Base-by-base conservation (phyloP, 2,329 filamentous ascomycete species). In the Penicillium verrucosum region DNA sequence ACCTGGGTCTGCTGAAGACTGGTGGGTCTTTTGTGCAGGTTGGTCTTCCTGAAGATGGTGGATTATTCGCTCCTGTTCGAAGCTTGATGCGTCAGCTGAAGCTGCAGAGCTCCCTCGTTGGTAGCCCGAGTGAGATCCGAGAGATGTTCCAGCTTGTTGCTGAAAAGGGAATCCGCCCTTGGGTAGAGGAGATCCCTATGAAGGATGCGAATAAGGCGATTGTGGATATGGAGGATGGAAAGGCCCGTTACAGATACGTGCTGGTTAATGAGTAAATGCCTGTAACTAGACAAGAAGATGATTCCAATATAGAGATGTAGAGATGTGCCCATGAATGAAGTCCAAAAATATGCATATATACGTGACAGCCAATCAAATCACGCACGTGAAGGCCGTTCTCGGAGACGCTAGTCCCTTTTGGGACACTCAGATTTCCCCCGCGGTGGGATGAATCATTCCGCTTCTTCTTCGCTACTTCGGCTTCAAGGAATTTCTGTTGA, bases 11-110 rank as follows among this genome's bases (percentile, higher is more conserved):
- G 2, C 75, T 89, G 40, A 76, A 80, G 46, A 76, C 78, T 16
- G 79, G 82, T 46, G 87, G 87, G 12, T 79, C 78, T 12, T 82
- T 89, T 58, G 80, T 88, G 48, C 85, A 89, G 70, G 80, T 90
- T 42, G 87, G 86, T 57, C 79, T 82, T 1, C 87, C 88, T 1
- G 88, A 90, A 59, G 82, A 82, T 52, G 71, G 72, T 5, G 60
- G 69, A 6, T 82, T 84, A 12, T 71, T 73, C 1, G 80, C 88
- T 58, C 80, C 77, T 51, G 81, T 82, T 5, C 82, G 83, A 62
- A 73, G 78, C 1, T 73, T 90, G 51, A 82, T 88, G 47, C 72
- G 68, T n/a, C 85, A 81, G 2, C 62, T 78, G 34, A 81, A 77
- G 65, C 68, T 86, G 18, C 75, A 75, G 12, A 83, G 82, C n/a